Evolutionary conservation across 768 basidiomycete species (phyloP).

Genomic region (Pulveroboletus sp.): DNA sequence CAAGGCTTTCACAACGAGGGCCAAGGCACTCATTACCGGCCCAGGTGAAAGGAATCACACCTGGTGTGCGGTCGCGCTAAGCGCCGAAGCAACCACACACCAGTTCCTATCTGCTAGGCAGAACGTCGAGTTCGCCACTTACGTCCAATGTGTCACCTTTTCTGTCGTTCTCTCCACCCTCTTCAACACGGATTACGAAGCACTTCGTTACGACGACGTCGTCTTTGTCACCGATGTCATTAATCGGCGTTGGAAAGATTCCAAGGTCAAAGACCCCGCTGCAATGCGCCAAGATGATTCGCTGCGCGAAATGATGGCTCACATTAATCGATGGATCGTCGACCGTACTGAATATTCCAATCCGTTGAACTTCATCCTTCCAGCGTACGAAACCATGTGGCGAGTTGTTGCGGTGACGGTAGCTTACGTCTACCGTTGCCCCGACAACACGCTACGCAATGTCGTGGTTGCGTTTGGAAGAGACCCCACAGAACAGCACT

Average conservation of each 20-base stretch:
- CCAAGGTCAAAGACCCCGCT: conserved; percentile 13
- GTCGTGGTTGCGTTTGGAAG: conserved; percentile 25
- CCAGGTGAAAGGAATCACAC: conserved; percentile 1
- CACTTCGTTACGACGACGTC: conserved; percentile 34
- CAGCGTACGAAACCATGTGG: conserved; percentile 62
- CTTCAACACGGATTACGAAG: conserved; percentile 25
- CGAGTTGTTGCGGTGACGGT: conserved; percentile 51
- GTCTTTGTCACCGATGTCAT: conserved; percentile 39
- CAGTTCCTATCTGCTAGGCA: conserved; percentile 10
- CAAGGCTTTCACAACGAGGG: conserved; percentile 17
- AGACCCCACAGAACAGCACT: conserved; percentile 21
- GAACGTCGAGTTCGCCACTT: conserved; percentile 30
- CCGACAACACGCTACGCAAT: conserved; percentile 17
- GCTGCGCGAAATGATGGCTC: conserved; percentile 33
- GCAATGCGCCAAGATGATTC: conserved; percentile 17
- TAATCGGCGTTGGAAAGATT: conserved; percentile 24
- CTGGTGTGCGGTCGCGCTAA: conserved; percentile 14
- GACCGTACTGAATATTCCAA: conserved; percentile 18
- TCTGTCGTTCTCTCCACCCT: conserved; percentile 41
- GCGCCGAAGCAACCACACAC: conserved; percentile 10
- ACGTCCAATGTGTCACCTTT: conserved; percentile 43
- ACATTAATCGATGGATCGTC: conserved; percentile 34
- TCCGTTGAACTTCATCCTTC: conserved; percentile 53
- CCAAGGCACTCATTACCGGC: conserved; percentile 19
- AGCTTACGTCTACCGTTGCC: conserved; percentile 23